Conservation (phyloP, 257 asterid genomes). For the Salvia miltiorrhiza region DNA sequence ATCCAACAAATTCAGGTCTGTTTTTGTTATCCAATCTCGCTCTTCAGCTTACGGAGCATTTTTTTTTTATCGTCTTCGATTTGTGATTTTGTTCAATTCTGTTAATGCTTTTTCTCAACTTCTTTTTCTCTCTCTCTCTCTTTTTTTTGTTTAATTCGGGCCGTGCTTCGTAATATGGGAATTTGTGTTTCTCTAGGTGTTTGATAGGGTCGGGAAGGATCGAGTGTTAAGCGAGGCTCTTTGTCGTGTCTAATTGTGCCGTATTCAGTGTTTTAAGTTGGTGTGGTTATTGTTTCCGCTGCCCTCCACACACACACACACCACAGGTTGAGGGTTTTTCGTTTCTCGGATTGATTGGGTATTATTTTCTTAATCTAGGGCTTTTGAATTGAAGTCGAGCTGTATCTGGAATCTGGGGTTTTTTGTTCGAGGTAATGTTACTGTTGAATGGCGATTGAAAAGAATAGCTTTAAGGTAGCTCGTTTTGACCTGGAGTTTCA, state of each 20-base stretch:
- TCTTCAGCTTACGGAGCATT: constrained; percentile 5
- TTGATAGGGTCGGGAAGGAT: constrained; percentile 27
- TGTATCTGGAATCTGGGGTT: constrained; percentile 15
- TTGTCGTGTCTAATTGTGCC: background rate
- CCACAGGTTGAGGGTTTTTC: constrained; percentile 5
- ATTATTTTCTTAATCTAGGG: constrained; percentile 34
- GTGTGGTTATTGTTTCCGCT: background rate
- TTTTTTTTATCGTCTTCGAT: background rate
- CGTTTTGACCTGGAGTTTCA: constrained; percentile 64
- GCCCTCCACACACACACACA: background rate
- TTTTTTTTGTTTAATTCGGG: background rate
- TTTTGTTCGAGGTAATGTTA: constrained; percentile 41
- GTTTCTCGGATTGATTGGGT: constrained; percentile 4
- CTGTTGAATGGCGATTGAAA: constrained; percentile 90
- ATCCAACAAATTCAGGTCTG: constrained; percentile 37
- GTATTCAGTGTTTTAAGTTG: constrained; percentile 19
- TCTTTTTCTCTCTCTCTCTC: background rate
- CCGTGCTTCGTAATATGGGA: constrained; percentile 9
- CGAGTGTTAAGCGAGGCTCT: background rate
- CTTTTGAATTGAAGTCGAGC: constrained; percentile 37
- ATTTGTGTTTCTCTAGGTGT: constrained; percentile 6
- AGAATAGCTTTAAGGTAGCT: constrained; percentile 71
- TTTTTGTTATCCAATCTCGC: constrained; percentile 25
- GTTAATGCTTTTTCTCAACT: too few species aligned
- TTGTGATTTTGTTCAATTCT: constrained; percentile 1